Conservation (phyloP, 345 rosid species). For the Populus davidiana region DNA sequence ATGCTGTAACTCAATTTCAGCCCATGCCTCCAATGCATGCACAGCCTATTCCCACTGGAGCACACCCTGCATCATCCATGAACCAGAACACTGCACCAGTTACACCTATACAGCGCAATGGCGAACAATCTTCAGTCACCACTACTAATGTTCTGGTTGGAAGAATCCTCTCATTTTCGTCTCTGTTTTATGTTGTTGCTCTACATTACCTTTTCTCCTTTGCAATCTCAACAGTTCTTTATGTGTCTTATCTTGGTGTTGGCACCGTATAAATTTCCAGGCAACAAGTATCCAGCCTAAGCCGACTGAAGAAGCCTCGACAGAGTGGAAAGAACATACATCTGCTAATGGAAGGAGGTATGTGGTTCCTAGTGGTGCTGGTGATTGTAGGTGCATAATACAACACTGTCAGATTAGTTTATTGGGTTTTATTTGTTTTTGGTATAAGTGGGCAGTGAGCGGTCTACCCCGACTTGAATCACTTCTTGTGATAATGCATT, state of each 20-base stretch:
- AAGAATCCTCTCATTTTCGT: constrained; percentile 7
- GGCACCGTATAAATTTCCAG: constrained; percentile 33
- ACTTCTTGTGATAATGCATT: neutral
- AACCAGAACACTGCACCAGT: constrained; percentile 40
- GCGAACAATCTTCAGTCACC: constrained; percentile 48
- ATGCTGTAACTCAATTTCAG: constrained; percentile 47
- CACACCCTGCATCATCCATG: constrained; percentile 42
- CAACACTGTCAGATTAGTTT: constrained; percentile 5
- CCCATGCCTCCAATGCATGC: constrained; percentile 50
- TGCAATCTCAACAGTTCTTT: neutral
- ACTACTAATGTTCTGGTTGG: constrained; percentile 38
- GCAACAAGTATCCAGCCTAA: constrained; percentile 36
- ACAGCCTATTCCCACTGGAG: constrained; percentile 45
- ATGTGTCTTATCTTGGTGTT: neutral
- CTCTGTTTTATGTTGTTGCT: neutral
- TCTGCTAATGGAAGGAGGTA: constrained; percentile 87
- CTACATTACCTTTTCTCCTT: neutral
- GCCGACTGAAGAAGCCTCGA: constrained; percentile 37
- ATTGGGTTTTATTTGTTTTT: neutral
- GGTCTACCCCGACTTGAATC: neutral
- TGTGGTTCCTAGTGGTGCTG: constrained; percentile 7
- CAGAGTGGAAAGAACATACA: constrained; percentile 85
- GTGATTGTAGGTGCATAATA: neutral
- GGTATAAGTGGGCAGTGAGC: neutral
- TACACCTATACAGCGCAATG: constrained; percentile 37